Conservation (phyloP, 2,329 filamentous ascomycete species). For the Bipolaris victoriae region DNA sequence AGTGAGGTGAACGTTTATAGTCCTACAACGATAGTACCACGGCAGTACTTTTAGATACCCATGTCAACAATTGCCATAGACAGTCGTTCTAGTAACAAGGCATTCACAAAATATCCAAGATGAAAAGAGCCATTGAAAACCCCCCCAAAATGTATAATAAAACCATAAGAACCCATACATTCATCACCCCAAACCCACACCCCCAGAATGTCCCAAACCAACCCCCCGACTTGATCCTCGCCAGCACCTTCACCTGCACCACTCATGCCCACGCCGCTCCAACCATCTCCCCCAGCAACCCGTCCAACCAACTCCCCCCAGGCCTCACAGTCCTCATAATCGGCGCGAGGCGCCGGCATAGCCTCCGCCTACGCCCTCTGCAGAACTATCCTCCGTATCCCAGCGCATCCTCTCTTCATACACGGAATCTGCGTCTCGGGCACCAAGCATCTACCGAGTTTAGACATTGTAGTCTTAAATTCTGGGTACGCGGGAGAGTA, state of each 20-base stretch:
- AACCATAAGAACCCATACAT: neutral
- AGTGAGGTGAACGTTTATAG: too few species aligned
- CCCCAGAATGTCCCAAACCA: constrained; percentile 15
- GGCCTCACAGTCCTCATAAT: constrained; percentile 40
- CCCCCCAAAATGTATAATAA: too few species aligned
- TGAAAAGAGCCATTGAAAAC: neutral
- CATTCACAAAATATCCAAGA: neutral
- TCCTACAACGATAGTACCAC: too few species aligned
- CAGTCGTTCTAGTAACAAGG: too few species aligned
- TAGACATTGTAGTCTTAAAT: constrained; percentile 49
- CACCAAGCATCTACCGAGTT: constrained; percentile 22
- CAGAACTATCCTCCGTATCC: constrained; percentile 22
- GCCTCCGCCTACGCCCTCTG: too few species aligned
- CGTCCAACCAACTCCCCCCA: constrained; percentile 24
- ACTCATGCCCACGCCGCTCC: constrained; percentile 21
- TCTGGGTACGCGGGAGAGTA: constrained; percentile 7
- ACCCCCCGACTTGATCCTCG: constrained; percentile 22
- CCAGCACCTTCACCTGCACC: constrained; percentile 24
- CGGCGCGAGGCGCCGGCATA: constrained; percentile 40
- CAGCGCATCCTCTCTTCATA: constrained; percentile 2
- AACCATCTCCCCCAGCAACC: neutral
- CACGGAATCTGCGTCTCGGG: neutral
- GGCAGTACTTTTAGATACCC: too few species aligned
- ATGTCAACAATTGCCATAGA: too few species aligned
- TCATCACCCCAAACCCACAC: too few species aligned